Percentiles rank a stretch among this genome's conserved stretches.
These are phyloP conservation scores for Trypanosoma brucei DNA, from an alignment of 208 protist genomes.

Conservation along the genomic window DNA sequence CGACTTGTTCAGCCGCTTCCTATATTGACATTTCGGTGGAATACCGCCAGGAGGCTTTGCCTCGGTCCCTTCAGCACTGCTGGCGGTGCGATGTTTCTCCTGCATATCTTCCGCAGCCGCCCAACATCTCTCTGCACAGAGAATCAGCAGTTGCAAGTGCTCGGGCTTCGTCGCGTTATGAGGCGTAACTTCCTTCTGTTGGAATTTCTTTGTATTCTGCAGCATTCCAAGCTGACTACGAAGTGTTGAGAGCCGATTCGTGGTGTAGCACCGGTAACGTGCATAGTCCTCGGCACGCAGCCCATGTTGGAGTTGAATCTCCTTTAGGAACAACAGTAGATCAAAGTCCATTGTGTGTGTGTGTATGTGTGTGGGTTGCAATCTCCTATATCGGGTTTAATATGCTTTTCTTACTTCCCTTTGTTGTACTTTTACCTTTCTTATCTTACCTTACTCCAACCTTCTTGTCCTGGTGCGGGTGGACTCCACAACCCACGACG, in stretches of 20 bases:
- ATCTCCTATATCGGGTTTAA: too few species aligned
- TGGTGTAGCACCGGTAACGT: constrained; percentile 77
- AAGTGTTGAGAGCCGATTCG: constrained; percentile 70
- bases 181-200: constrained; percentile 64
- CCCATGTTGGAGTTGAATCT: constrained; percentile 85
- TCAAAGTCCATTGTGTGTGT: constrained; percentile 44
- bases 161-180: constrained; percentile 53
- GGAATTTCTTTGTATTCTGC: constrained; percentile 78
- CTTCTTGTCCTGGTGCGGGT: too few species aligned
- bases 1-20: constrained; percentile 86
- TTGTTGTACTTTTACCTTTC: too few species aligned
- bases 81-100: constrained; percentile 40
- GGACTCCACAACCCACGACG: too few species aligned
- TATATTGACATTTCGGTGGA: constrained; percentile 51
- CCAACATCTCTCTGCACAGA: constrained; percentile 86
- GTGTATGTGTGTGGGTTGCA: background rate
- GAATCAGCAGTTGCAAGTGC: constrained; percentile 69
- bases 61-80: constrained; percentile 17
- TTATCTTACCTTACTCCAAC: too few species aligned
- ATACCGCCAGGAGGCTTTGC: constrained; percentile 57
- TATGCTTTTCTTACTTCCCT: too few species aligned
- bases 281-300: constrained; percentile 78
- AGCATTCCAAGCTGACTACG: constrained; percentile 69
- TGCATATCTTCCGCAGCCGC: constrained; percentile 64
- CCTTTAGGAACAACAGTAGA: constrained; percentile 72